These are phyloP conservation scores for Fusarium nelsonii DNA, from an alignment of 2,329 filamentous ascomycete species.

Conservation along the genomic window DNA sequence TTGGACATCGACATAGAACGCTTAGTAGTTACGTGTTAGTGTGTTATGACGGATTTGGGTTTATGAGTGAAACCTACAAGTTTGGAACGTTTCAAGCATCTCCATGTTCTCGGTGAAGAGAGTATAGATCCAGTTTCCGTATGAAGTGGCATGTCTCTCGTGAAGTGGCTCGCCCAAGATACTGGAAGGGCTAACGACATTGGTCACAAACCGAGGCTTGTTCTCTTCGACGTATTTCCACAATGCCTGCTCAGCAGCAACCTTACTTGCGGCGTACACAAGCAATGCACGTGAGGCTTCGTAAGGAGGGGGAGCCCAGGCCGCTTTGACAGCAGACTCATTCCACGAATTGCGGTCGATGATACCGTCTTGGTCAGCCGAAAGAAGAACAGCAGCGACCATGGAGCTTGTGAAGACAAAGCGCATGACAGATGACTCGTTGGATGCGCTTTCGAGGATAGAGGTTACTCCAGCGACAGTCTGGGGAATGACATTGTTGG, in stretches of 20 bases:
- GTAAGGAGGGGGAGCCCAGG: conserved; percentile 49
- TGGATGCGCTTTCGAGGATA: no score
- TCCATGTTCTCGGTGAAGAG: no score
- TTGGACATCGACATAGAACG: no score
- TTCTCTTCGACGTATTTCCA: conserved; percentile 49
- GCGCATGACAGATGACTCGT: no score
- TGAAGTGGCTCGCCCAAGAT: neutral
- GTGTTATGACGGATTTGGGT: no score
- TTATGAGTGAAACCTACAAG: no score
- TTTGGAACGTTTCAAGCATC: no score
- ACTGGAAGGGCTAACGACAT: neutral
- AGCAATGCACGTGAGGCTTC: conserved; percentile 16
- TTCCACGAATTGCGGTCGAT: conserved; percentile 44
- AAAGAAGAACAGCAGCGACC: conserved; percentile 18
- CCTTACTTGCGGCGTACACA: conserved; percentile 52
- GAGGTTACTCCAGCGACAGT: no score
- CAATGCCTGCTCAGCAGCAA: conserved; percentile 48
- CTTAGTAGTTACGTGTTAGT: no score
- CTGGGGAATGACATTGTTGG: no score
- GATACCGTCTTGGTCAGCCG: neutral
- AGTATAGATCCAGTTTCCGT: no score
- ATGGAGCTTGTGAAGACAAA: conserved; percentile 48
- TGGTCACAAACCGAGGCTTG: neutral
- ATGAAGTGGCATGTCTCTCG: no score
- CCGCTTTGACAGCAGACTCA: conserved; percentile 47